phyloP scores from a whole-genome alignment of 306 rosid genomes.

The Trifolium pratense region DNA sequence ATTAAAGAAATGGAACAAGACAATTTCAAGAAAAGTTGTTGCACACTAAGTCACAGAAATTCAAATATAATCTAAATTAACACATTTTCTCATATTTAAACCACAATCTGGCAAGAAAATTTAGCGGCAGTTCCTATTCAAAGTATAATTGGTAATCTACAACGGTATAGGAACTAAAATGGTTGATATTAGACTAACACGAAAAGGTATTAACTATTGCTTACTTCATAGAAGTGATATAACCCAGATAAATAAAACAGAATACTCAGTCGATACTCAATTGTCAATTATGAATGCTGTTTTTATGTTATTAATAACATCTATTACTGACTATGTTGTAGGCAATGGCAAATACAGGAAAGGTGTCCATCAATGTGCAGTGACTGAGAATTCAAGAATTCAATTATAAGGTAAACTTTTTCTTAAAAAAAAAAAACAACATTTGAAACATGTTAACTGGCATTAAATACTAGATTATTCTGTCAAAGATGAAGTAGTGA shows the following conservation, averaged over 20 bases:
- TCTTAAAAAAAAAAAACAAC: neutral
- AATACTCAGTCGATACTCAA: constrained; percentile 6
- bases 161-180: neutral
- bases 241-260: neutral
- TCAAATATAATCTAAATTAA: neutral
- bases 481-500: no score
- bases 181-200: neutral
- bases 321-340: neutral
- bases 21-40: constrained; percentile 10
- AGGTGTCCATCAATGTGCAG: constrained; percentile 5
- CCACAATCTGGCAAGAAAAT: neutral
- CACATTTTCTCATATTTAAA: constrained; percentile 15
- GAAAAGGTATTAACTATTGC: neutral
- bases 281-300: constrained; percentile 10
- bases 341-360: constrained; percentile 14
- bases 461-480: no score
- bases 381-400: constrained; percentile 5
- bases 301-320: constrained; percentile 7
- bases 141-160: constrained; percentile 18
- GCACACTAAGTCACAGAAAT: constrained; percentile 4
- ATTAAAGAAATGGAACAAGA: constrained; percentile 15
- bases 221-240: constrained; percentile 22
- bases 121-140: neutral
- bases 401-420: no score
- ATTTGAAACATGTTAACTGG: constrained; percentile 5